Conservation (phyloP, 2,329 filamentous ascomycete species). For the Xylariaceae sp. region DNA sequence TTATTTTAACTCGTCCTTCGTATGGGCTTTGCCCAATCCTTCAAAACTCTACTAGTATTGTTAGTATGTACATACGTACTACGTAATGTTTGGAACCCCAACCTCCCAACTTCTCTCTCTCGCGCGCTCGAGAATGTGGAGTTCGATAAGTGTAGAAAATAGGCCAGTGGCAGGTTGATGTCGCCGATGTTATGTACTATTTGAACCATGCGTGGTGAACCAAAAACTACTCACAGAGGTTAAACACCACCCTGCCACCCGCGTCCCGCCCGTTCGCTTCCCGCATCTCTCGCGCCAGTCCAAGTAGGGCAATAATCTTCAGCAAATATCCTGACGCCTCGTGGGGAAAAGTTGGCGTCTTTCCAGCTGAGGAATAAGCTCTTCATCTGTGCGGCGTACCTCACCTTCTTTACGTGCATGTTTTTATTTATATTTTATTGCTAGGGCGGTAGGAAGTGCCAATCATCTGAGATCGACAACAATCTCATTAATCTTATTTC, state of each 20-base stretch:
- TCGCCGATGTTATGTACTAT: background rate
- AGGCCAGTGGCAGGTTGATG: background rate
- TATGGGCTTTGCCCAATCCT: too few relatives aligned
- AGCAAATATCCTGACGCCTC: slow-evolving; percentile 20
- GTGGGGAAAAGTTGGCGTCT: slow-evolving; percentile 24
- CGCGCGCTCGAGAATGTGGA: slow-evolving; percentile 9
- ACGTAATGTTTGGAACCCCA: slow-evolving; percentile 19
- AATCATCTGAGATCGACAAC: slow-evolving; percentile 25
- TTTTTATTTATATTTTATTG: slow-evolving; percentile 6
- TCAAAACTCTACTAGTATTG: too few relatives aligned
- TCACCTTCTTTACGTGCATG: background rate
- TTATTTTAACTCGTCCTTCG: slow-evolving; percentile 13
- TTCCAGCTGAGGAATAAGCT: background rate
- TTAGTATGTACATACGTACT: too few relatives aligned
- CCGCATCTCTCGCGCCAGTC: background rate
- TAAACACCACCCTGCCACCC: slow-evolving; percentile 3
- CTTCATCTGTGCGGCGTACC: background rate
- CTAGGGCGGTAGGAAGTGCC: slow-evolving; percentile 14
- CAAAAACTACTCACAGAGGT: background rate
- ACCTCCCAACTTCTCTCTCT: too few relatives aligned
- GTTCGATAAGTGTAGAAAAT: background rate
- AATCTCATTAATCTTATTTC: slow-evolving; percentile 12
- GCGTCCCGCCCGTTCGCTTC: slow-evolving; percentile 1
- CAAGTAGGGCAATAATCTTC: slow-evolving; percentile 1
- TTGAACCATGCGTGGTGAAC: background rate